Conservation (phyloP, 2,329 filamentous ascomycete genomes). For the Harringtonia aguacate region DNA sequence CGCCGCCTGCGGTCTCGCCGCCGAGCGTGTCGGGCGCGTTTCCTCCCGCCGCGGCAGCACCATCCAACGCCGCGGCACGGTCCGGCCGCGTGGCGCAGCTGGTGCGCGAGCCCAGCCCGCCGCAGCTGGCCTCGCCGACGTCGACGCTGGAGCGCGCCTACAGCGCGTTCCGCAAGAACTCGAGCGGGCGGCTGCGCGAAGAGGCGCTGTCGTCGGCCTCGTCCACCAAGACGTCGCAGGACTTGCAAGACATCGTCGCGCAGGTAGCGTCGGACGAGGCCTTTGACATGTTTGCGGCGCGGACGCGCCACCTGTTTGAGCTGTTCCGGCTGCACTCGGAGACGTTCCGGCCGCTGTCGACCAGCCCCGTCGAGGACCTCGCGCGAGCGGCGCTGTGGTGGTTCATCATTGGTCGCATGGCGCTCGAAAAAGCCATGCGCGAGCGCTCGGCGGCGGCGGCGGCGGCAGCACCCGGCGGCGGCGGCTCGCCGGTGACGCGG, state of each 20-base stretch:
- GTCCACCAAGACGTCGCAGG: conserved; percentile 22
- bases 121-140: conserved; percentile 16
- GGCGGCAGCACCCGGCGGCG: conserved; percentile 23
- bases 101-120: conserved; percentile 28
- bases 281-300: conserved; percentile 55
- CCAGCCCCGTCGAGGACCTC: conserved; percentile 55
- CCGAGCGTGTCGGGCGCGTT: no score
- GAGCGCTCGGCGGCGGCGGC: conserved; percentile 39
- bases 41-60: no score
- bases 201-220: conserved; percentile 2
- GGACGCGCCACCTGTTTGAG: conserved; percentile 63
- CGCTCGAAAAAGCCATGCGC: conserved; percentile 62
- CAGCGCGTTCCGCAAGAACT: conserved; percentile 14
- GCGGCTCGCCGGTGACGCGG: conserved; percentile 24
- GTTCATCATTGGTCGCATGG: conserved; percentile 73
- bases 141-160: conserved; percentile 17
- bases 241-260: conserved; percentile 28
- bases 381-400: conserved; percentile 73
- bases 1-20: no score
- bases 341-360: conserved; percentile 53
- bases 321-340: conserved; percentile 73
- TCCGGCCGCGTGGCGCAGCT: conserved; percentile 2
- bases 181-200: conserved; percentile 12
- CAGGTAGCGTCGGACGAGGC: conserved; percentile 50
- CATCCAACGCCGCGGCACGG: no score